Conservation (phyloP, 495 filamentous ascomycete species). For the Talaromyces adpressus region DNA sequence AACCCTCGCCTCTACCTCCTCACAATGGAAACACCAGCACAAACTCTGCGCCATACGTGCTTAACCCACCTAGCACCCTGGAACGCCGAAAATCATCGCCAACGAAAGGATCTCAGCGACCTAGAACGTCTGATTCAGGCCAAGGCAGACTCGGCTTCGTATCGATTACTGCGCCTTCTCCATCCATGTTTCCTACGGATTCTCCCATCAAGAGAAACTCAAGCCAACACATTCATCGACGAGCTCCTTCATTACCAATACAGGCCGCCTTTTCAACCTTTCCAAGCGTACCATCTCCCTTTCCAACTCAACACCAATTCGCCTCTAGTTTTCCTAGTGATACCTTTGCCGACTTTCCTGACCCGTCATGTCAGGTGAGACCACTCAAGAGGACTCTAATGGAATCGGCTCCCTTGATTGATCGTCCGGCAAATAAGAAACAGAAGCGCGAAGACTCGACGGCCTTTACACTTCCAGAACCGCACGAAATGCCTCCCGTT, state of each 20-base stretch:
- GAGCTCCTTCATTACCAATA: slow-evolving; percentile 43
- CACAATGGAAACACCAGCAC: slow-evolving; percentile 30
- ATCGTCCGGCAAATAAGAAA: slow-evolving; percentile 60
- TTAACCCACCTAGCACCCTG: slow-evolving; percentile 45
- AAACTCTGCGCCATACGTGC: slow-evolving; percentile 33
- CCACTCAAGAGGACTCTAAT: slow-evolving; percentile 59
- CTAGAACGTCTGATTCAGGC: slow-evolving; percentile 27
- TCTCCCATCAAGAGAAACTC: slow-evolving; percentile 74
- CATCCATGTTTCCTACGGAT: slow-evolving; percentile 65
- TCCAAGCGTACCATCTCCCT: slow-evolving; percentile 34
- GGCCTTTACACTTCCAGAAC: slow-evolving; percentile 53
- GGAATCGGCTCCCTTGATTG: slow-evolving; percentile 69
- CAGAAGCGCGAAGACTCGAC: slow-evolving; percentile 40
- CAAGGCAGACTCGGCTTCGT: slow-evolving; percentile 41
- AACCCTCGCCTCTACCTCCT: slow-evolving; percentile 44
- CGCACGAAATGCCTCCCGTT: slow-evolving; percentile 69
- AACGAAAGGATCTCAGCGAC: slow-evolving; percentile 37
- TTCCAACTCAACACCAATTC: background rate
- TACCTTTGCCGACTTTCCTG: slow-evolving; percentile 44
- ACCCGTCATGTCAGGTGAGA: slow-evolving; percentile 53
- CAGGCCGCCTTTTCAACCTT: slow-evolving; percentile 61
- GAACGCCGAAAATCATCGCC: slow-evolving; percentile 52
- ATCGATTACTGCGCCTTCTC: slow-evolving; percentile 64
- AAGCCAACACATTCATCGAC: slow-evolving; percentile 28
- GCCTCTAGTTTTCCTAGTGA: slow-evolving; percentile 34